Percentiles rank a stretch among this genome's conserved stretches.
Conservation (phyloP, 805 yeast genomes). For the Maudiozyma barnettii region DNA sequence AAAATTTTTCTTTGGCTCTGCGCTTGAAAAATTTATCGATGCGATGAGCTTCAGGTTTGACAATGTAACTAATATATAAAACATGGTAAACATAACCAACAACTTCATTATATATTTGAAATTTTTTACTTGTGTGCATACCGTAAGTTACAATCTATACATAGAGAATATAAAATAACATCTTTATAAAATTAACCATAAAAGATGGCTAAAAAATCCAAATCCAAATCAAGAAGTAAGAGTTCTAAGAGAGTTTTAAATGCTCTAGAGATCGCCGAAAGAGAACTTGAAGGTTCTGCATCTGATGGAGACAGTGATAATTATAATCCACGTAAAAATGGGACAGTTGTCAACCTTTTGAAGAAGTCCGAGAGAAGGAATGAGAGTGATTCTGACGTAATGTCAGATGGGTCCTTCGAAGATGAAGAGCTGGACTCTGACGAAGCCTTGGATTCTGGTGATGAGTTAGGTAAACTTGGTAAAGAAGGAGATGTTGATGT, state of each 20-base stretch:
- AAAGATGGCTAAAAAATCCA: constrained; percentile 20
- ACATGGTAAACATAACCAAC: neutral
- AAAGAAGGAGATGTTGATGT: constrained; percentile 23
- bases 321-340: constrained; percentile 21
- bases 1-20: neutral
- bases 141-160: too few relatives aligned
- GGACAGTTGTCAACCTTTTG: constrained; percentile 33
- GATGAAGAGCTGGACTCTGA: constrained; percentile 76
- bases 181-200: too few relatives aligned
- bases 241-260: constrained; percentile 34
- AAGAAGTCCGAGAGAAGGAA: constrained; percentile 11
- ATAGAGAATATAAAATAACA: too few relatives aligned
- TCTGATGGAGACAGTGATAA: constrained; percentile 28
- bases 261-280: constrained; percentile 43
- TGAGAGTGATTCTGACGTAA: constrained; percentile 19
- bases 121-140: neutral
- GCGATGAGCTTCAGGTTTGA: constrained; percentile 6
- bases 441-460: constrained; percentile 80
- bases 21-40: constrained; percentile 1
- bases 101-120: neutral
- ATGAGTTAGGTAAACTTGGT: constrained; percentile 35
- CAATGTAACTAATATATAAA: neutral
- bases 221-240: constrained; percentile 23
- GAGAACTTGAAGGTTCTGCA: constrained; percentile 27
- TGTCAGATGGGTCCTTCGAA: constrained; percentile 32